phyloP scores from a whole-genome alignment of 352 stramenopile species.

The Stramenopiles sp. region DNA sequence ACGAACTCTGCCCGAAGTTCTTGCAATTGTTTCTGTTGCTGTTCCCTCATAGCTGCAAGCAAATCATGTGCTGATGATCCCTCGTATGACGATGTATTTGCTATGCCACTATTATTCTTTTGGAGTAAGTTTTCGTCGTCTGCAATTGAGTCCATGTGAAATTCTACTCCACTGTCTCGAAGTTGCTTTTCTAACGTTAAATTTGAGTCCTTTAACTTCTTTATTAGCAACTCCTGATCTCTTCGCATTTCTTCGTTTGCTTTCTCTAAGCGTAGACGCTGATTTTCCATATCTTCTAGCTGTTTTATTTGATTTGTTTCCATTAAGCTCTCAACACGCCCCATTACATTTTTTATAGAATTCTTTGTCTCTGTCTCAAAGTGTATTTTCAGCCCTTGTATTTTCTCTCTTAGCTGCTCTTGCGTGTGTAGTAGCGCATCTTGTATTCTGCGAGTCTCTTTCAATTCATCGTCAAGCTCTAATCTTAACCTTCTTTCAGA shows the following conservation, averaged over 20 bases:
- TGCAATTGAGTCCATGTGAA: not conserved
- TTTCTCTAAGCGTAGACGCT: not conserved
- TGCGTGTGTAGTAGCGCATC: not conserved
- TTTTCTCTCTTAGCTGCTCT: not conserved
- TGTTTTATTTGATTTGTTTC: not conserved
- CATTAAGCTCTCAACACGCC: not conserved
- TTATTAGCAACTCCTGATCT: not conserved
- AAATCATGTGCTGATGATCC: not conserved
- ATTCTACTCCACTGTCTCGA: not conserved
- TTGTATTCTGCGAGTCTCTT: not conserved
- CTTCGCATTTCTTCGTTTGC: not conserved
- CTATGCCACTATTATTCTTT: not conserved
- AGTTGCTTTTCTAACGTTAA: not conserved
- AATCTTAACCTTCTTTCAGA: not conserved
- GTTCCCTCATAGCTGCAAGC: not conserved
- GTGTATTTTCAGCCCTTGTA: not conserved
- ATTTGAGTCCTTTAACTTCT: not conserved
- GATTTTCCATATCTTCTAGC: not conserved
- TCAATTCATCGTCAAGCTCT: not conserved
- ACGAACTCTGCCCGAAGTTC: not conserved
- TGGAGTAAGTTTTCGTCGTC: not conserved
- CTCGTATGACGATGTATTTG: not conserved
- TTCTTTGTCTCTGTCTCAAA: not conserved
- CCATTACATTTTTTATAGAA: not conserved
- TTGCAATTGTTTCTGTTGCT: not conserved